phyloP scores from a whole-genome alignment of 2,329 filamentous ascomycete species.

The Fusarium protoensiforme region DNA sequence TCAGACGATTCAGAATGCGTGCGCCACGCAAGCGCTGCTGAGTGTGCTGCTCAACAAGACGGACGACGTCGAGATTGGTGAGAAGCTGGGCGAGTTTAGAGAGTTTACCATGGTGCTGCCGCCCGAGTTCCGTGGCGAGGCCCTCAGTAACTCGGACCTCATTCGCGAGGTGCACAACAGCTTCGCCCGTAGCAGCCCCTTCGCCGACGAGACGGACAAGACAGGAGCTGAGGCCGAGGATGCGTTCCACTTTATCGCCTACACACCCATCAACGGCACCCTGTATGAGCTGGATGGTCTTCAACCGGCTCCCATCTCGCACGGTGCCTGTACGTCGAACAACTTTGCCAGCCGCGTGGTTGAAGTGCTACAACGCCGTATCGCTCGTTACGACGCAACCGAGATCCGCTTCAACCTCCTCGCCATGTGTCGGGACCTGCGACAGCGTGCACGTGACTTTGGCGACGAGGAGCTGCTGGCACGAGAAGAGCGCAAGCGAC shows the following conservation, averaged over 20 bases:
- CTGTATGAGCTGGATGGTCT: conserved; percentile 97
- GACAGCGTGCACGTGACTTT: conserved; percentile 80
- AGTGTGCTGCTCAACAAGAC: conserved; percentile 91
- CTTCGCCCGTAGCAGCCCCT: conserved; percentile 89
- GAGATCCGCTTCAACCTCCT: conserved; percentile 98
- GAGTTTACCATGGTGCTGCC: conserved; percentile 90
- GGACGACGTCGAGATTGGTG: conserved; percentile 76
- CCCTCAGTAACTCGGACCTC: conserved; percentile 71
- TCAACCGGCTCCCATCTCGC: conserved; percentile 90
- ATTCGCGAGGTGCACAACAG: conserved; percentile 88
- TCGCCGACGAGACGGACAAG: conserved; percentile 86
- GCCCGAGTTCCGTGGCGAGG: conserved; percentile 73
- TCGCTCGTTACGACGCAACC: conserved; percentile 83
- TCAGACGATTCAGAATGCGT: conserved; percentile 98
- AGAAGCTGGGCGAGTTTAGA: conserved; percentile 79
- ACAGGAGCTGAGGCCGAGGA: conserved; percentile 77
- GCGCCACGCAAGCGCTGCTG: conserved; percentile 93
- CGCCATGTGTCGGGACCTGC: conserved; percentile 88
- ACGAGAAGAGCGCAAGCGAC: conserved; percentile 84
- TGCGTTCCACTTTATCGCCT: conserved; percentile 97
- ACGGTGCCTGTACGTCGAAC: conserved; percentile 77
- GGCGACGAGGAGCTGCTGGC: conserved; percentile 84
- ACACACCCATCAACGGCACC: conserved; percentile 80
- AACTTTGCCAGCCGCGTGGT: conserved; percentile 85
- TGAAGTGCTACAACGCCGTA: conserved; percentile 84